A percentile compares a stretch with the other conserved stretches of the same genome.
Conservation (phyloP, 2,329 filamentous ascomycete species). For the Seiridium unicorne region DNA sequence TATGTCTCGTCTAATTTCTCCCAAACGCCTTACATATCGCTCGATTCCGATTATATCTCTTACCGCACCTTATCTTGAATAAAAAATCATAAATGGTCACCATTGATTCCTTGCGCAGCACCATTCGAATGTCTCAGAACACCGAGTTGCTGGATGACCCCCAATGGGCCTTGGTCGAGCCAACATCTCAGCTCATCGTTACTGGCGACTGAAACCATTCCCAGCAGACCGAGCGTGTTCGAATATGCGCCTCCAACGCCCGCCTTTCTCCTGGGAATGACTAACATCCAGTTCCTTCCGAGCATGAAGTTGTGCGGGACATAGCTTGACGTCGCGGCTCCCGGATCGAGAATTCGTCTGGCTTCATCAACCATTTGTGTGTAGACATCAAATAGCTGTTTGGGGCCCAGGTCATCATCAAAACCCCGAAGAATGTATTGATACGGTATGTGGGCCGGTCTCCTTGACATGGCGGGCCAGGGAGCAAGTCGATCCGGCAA, state of each 20-base stretch:
- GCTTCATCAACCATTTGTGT: slow-evolving; percentile 20
- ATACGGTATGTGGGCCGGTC: slow-evolving; percentile 29
- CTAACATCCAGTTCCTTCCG: slow-evolving; percentile 41
- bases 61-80: not conserved
- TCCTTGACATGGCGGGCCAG: slow-evolving; percentile 18
- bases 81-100: not conserved
- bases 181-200: slow-evolving; percentile 34
- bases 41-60: not conserved
- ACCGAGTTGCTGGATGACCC: slow-evolving; percentile 35
- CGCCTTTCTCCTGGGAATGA: slow-evolving; percentile 39
- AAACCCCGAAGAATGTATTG: slow-evolving; percentile 31
- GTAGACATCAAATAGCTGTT: slow-evolving; percentile 22
- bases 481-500: slow-evolving; percentile 23
- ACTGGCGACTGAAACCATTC: slow-evolving; percentile 35
- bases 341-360: slow-evolving; percentile 8
- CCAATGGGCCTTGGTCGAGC: slow-evolving; percentile 31
- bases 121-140: slow-evolving; percentile 14
- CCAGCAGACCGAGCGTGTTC: slow-evolving; percentile 47
- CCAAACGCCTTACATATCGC: not conserved
- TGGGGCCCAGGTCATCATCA: slow-evolving; percentile 18
- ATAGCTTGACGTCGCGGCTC: slow-evolving; percentile 5
- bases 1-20: not conserved
- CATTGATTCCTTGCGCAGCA: no score
- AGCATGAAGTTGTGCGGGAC: slow-evolving; percentile 45
- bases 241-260: slow-evolving; percentile 34